Evolutionary conservation across 2,329 filamentous ascomycete genomes (phyloP).

Genomic region (Fusarium sororula): DNA sequence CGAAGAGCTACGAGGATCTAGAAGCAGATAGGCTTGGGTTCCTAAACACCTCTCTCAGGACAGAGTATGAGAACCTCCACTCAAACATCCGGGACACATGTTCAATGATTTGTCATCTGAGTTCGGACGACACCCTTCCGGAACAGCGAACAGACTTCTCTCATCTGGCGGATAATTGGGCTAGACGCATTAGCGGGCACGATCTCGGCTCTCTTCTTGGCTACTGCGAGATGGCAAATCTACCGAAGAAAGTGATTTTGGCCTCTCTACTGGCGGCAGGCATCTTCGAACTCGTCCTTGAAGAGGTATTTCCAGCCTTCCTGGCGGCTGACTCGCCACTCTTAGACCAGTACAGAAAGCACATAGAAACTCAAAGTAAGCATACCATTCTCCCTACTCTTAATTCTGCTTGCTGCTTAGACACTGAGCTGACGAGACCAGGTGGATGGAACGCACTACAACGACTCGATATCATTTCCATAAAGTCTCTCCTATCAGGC

Average conservation of each 20-base stretch:
- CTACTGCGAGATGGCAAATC: no score
- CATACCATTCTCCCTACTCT: no score
- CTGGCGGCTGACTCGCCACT: neutral
- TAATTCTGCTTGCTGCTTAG: no score
- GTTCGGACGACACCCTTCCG: neutral
- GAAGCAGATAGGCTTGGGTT: neutral
- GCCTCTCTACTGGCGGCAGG: rapidly evolving
- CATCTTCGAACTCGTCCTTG: neutral
- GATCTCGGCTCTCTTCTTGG: neutral
- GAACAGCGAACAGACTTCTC: neutral
- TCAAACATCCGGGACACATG: neutral
- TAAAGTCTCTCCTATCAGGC: rapidly evolving
- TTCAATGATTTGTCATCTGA: neutral
- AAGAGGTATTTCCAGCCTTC: neutral
- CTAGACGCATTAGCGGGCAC: rapidly evolving
- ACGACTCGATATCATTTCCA: rapidly evolving
- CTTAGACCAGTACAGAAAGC: neutral
- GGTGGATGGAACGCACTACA: neutral
- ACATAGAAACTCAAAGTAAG: neutral
- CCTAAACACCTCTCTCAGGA: rapidly evolving
- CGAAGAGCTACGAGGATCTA: rapidly evolving
- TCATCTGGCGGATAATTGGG: neutral
- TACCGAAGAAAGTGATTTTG: neutral
- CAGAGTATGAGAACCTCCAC: neutral
- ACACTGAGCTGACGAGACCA: neutral